Conservation (phyloP, 306 rosid genomes). For the Inga leiocalycina region DNA sequence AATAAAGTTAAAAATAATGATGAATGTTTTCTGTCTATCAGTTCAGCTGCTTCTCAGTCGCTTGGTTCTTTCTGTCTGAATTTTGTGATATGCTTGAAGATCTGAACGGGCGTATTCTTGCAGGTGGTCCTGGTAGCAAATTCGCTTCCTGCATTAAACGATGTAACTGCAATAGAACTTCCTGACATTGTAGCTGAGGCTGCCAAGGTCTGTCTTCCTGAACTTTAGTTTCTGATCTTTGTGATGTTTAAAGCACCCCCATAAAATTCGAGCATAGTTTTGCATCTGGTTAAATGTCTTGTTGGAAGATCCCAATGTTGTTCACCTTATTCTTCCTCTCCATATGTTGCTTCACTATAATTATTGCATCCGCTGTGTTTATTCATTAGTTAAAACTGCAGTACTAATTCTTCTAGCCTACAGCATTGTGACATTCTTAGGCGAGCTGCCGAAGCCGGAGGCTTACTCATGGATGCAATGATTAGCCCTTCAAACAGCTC, state of each 20-base stretch:
- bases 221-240: neutral
- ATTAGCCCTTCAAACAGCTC: conserved; percentile 57
- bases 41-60: neutral
- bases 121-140: conserved; percentile 98
- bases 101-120: conserved; percentile 19
- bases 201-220: conserved; percentile 73
- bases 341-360: conserved; percentile 14
- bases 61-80: conserved; percentile 15
- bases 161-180: conserved; percentile 95
- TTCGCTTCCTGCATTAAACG: conserved; percentile 95
- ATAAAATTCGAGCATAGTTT: conserved; percentile 1
- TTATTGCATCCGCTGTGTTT: neutral
- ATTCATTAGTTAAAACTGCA: neutral
- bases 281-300: neutral
- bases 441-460: conserved; percentile 96
- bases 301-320: conserved; percentile 4
- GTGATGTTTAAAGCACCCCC: neutral
- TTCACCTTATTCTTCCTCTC: neutral
- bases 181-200: conserved; percentile 98
- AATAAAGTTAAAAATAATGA: conserved; percentile 7
- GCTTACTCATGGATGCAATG: conserved; percentile 95
- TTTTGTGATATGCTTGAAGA: conserved; percentile 16
- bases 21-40: conserved; percentile 8
- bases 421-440: conserved; percentile 98
- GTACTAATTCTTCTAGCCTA: conserved; percentile 44